Evolutionary conservation across 768 basidiomycete genomes (phyloP).

Genomic region (Collybia mongolica): DNA sequence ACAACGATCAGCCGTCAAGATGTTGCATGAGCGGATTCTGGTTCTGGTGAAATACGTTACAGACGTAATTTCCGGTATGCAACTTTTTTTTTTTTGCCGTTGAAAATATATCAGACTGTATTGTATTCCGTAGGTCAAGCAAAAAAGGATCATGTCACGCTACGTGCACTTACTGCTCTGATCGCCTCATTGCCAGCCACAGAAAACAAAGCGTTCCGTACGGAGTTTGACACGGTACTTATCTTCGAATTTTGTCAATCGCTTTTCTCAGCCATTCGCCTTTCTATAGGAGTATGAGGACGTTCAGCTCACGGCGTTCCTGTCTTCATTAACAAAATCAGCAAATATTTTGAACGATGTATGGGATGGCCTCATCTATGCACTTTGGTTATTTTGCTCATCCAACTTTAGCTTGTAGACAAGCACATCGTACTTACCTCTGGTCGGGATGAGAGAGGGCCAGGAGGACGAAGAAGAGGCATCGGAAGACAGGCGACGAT

Average conservation of each 20-base stretch:
- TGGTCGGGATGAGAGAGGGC: slow-evolving; percentile 52
- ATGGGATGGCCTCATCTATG: slow-evolving; percentile 26
- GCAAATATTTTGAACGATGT: slow-evolving; percentile 89
- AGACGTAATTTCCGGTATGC: slow-evolving; percentile 69
- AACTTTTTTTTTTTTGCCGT: not conserved
- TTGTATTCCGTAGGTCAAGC: slow-evolving; percentile 51
- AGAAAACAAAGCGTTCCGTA: slow-evolving; percentile 76
- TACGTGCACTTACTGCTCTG: slow-evolving; percentile 84
- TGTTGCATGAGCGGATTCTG: slow-evolving; percentile 90
- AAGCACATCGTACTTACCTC: slow-evolving; percentile 67
- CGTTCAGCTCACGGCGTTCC: slow-evolving; percentile 87
- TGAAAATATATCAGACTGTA: not conserved
- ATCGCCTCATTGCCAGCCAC: slow-evolving; percentile 87
- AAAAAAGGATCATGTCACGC: slow-evolving; percentile 72
- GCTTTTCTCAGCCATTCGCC: not conserved
- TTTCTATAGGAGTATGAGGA: slow-evolving; percentile 85
- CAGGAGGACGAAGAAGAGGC: slow-evolving; percentile 49
- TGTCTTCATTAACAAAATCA: slow-evolving; percentile 87
- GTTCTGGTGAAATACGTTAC: slow-evolving; percentile 86
- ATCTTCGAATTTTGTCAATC: not conserved
- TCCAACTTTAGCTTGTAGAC: slow-evolving; percentile 62
- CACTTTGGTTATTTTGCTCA: slow-evolving; percentile 3
- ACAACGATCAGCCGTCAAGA: slow-evolving; percentile 92
- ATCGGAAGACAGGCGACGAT: slow-evolving; percentile 42
- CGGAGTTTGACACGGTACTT: slow-evolving; percentile 86